Base-by-base conservation (phyloP, 2,329 filamentous ascomycete genomes). In the Botrytis cinerea region DNA sequence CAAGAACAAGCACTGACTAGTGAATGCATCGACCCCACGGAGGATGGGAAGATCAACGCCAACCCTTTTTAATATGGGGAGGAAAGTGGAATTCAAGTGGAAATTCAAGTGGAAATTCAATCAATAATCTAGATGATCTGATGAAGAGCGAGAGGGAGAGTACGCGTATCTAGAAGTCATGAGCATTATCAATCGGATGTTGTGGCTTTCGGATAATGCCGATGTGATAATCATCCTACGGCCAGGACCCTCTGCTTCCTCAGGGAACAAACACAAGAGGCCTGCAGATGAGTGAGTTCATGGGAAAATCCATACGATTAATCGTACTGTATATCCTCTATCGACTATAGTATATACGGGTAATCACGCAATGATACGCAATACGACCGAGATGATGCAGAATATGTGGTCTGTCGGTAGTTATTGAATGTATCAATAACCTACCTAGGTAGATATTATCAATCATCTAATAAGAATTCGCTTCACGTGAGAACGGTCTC, bases 281-380 rank as follows among this genome's bases (percentile, higher is more conserved):
- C 1, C 20, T 54, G 25, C 46, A 67, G 64, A 63, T 46, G 32
- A 32, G 32, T 67, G 25, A n/a, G 51, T 43, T 63, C 61, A 46
- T 45, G 28, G 5, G 40, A n/a, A 20, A 10, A 14, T 67, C n/a
- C 63, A 54, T 67, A 67, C 63, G 63, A 67, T 54, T 67, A 67
- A 51, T 67, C 63, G 63, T 67, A 67, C 46, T n/a, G 51, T 32
- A 16, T 16, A 4, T 45, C 9, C n/a, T 18, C 7, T 38, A 38
- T 38, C 38, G 38, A 38, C 12, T 9, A 8, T 9, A 16, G 48
- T 54, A 4, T 4, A 28, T 32, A 57, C 22, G 62, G 16, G 9
- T 8, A 38, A 54, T 67, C 45, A 51, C 9, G 32, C 63, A 67
- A 51, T 40, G 32, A 35, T 35, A 48, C 35, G 6, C 40, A 35